A percentile compares a stretch with the other conserved stretches of the same genome.
Evolutionary conservation across 805 yeast genomes (phyloP).

Genomic region (Sungouiella thailandica): DNA sequence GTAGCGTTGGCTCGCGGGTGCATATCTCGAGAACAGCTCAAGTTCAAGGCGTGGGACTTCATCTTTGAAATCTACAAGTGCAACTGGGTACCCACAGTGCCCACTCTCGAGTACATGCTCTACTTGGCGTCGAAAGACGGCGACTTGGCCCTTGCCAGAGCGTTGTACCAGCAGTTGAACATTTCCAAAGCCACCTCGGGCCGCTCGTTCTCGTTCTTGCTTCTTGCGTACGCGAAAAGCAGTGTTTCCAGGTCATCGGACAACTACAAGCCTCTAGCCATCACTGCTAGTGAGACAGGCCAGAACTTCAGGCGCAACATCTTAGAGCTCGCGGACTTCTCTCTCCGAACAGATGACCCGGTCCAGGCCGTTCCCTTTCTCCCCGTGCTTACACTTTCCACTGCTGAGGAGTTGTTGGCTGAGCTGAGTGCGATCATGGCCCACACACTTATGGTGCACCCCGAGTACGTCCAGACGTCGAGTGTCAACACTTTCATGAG

Average conservation of each 20-base stretch:
- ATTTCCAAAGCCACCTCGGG: slow-evolving; percentile 32
- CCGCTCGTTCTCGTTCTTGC: slow-evolving; percentile 39
- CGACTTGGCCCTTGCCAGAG: slow-evolving; percentile 67
- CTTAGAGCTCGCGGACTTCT: slow-evolving; percentile 37
- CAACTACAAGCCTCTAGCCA: slow-evolving; percentile 23
- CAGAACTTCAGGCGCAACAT: slow-evolving; percentile 42
- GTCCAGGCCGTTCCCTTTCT: slow-evolving; percentile 58
- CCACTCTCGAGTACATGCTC: slow-evolving; percentile 63
- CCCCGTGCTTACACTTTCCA: slow-evolving; percentile 45
- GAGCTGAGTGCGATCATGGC: slow-evolving; percentile 80
- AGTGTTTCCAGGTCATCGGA: slow-evolving; percentile 2
- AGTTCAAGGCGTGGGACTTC: slow-evolving; percentile 69
- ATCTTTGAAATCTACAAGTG: slow-evolving; percentile 57
- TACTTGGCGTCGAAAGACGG: slow-evolving; percentile 76
- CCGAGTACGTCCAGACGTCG: slow-evolving; percentile 37
- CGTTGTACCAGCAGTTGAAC: slow-evolving; percentile 49
- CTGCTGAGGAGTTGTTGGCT: slow-evolving; percentile 45
- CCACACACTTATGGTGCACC: slow-evolving; percentile 41
- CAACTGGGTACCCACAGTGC: slow-evolving; percentile 39
- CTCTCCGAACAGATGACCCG: slow-evolving; percentile 5
- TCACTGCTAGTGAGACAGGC: slow-evolving; percentile 43
- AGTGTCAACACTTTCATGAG: slow-evolving; percentile 49
- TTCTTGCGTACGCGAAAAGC: slow-evolving; percentile 42
- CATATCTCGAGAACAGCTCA: slow-evolving; percentile 43
- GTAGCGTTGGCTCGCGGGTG: slow-evolving; percentile 67